phyloP scores from a whole-genome alignment of 495 filamentous ascomycete genomes.

The Tirmania nivea region DNA sequence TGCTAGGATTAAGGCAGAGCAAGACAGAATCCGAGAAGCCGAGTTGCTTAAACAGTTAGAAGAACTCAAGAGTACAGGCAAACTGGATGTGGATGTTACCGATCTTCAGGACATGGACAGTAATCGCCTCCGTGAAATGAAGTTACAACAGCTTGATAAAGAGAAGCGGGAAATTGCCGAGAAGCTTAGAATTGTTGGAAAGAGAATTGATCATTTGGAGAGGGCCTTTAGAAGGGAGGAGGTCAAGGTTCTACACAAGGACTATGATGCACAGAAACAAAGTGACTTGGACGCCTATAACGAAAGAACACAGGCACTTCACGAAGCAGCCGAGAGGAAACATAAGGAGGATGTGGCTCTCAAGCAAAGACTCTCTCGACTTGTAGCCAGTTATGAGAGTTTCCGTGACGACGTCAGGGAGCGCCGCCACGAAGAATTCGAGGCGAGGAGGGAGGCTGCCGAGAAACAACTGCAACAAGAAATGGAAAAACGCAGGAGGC shows the following conservation, averaged over 20 bases:
- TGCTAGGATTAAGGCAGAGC: constrained; percentile 71
- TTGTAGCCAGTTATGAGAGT: constrained; percentile 57
- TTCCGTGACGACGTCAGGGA: constrained; percentile 63
- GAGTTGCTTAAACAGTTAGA: constrained; percentile 91
- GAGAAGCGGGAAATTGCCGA: constrained; percentile 91
- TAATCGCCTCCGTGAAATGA: constrained; percentile 74
- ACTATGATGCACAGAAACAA: constrained; percentile 69
- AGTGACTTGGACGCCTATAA: constrained; percentile 65
- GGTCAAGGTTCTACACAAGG: constrained; percentile 66
- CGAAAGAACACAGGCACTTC: constrained; percentile 45
- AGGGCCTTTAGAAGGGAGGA: constrained; percentile 91
- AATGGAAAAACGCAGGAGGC: constrained; percentile 67
- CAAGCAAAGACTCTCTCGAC: constrained; percentile 68
- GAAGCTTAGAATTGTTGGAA: constrained; percentile 71
- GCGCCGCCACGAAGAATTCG: constrained; percentile 82
- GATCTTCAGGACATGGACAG: constrained; percentile 62
- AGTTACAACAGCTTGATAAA: constrained; percentile 83
- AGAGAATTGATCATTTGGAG: constrained; percentile 94
- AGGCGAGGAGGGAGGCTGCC: constrained; percentile 70
- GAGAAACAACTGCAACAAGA: constrained; percentile 76
- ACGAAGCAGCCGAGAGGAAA: constrained; percentile 62
- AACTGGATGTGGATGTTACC: constrained; percentile 56
- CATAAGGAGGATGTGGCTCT: constrained; percentile 77
- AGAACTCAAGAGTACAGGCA: constrained; percentile 44
- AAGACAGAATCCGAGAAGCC: constrained; percentile 74